Percentiles rank a stretch among this genome's conserved stretches.
Evolutionary conservation across 225 moss, liverwort and hornwort genomes (phyloP).

Genomic region (Sphagnum tenellum): DNA sequence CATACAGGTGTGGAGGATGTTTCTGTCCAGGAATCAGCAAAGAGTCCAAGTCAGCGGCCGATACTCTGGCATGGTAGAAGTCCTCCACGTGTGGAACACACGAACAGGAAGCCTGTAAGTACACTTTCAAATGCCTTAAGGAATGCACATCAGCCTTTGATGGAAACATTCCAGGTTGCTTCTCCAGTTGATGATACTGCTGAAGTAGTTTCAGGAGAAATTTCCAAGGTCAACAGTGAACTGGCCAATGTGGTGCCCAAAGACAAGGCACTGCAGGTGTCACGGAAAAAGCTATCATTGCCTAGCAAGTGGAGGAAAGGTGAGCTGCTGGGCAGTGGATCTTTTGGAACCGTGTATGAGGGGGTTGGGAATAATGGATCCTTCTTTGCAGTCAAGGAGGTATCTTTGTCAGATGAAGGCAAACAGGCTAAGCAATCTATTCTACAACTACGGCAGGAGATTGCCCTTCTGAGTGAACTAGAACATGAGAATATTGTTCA

Average conservation of each 20-base stretch:
- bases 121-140: constrained; percentile 15
- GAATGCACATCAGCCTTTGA: constrained; percentile 2
- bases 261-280: not conserved
- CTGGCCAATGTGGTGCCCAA: not conserved
- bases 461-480: too few species aligned
- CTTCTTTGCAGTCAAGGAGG: constrained; percentile 19
- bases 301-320: constrained; percentile 29
- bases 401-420: too few species aligned
- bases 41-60: constrained; percentile 22
- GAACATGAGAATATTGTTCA: too few species aligned
- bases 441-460: too few species aligned
- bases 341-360: constrained; percentile 53
- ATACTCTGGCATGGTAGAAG: constrained; percentile 19
- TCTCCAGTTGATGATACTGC: not conserved
- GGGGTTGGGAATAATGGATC: constrained; percentile 43
- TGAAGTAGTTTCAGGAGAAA: constrained; percentile 3
- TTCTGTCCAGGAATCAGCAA: not conserved
- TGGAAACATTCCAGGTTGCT: constrained; percentile 2
- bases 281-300: constrained; percentile 35
- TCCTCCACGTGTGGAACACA: not conserved
- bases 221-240: not conserved
- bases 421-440: too few species aligned
- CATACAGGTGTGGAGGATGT: not conserved
- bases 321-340: constrained; percentile 43
- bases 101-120: constrained; percentile 7